Evolutionary conservation across 805 yeast genomes (phyloP).

Genomic region (Candida loeiensis): DNA sequence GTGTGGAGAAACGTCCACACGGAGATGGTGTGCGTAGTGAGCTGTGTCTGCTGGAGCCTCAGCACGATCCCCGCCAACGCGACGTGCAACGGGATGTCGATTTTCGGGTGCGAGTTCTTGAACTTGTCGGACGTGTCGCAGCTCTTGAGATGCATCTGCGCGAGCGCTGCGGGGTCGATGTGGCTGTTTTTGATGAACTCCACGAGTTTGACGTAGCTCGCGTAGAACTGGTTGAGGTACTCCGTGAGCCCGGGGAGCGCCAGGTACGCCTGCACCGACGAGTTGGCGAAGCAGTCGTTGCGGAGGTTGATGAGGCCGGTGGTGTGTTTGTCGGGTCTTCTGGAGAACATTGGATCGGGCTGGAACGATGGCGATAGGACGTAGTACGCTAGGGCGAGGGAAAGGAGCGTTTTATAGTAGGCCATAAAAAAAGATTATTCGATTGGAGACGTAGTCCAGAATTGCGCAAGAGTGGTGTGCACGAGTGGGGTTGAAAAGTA

Average conservation of each 20-base stretch:
- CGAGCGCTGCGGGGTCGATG: conserved; percentile 17
- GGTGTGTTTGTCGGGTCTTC: conserved; percentile 67
- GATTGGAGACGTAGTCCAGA: not conserved
- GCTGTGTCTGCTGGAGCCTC: conserved; percentile 61
- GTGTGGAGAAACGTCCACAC: conserved; percentile 78
- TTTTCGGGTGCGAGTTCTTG: conserved; percentile 17
- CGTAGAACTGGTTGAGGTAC: conserved; percentile 48
- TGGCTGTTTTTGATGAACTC: conserved; percentile 16
- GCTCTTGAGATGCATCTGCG: conserved; percentile 8
- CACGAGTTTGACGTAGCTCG: conserved; percentile 22
- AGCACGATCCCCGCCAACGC: conserved; percentile 50
- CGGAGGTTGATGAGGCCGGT: conserved; percentile 80
- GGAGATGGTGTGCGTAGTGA: conserved; percentile 51
- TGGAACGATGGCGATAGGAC: conserved; percentile 12
- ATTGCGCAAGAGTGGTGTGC: no score
- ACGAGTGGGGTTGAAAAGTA: no score
- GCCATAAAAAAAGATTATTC: not conserved
- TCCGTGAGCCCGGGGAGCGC: conserved; percentile 56
- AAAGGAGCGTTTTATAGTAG: not conserved
- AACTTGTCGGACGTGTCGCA: conserved; percentile 12
- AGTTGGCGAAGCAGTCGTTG: conserved; percentile 91
- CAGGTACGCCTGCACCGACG: conserved; percentile 76
- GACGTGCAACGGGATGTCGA: conserved; percentile 50
- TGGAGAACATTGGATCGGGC: conserved; percentile 35
- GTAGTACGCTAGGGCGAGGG: conserved; percentile 9